Percentiles rank a stretch among this genome's conserved stretches.
Conservation (phyloP, 2,329 filamentous ascomycete genomes). For the Microcyclosporella mali region DNA sequence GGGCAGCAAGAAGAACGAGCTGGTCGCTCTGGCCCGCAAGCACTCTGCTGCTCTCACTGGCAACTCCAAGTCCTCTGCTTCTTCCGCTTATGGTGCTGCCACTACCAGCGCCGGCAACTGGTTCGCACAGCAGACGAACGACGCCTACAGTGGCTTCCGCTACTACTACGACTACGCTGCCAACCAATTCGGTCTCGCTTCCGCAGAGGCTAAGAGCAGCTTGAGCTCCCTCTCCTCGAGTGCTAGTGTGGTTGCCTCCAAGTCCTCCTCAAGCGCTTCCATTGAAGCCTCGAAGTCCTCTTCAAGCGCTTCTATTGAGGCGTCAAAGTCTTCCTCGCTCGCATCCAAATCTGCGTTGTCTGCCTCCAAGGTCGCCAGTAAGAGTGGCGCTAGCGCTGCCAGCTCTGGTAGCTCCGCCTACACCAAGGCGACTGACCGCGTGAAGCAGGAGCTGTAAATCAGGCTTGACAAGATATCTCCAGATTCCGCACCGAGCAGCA, state of each 20-base stretch:
- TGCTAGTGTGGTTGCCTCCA: conserved; percentile 27
- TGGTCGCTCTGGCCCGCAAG: conserved; percentile 83
- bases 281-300: conserved; percentile 30
- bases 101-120: conserved; percentile 60
- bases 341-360: conserved; percentile 28
- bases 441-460: conserved; percentile 43
- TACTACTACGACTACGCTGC: conserved; percentile 39
- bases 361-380: conserved; percentile 29
- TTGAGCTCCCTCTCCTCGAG: conserved; percentile 32
- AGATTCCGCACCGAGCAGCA: too few relatives aligned
- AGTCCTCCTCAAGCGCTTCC: conserved; percentile 19
- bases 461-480: too few relatives aligned
- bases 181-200: conserved; percentile 42
- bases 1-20: conserved; percentile 82
- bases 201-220: conserved; percentile 17
- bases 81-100: conserved; percentile 40
- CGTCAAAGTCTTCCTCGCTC: conserved; percentile 18
- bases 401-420: conserved; percentile 23
- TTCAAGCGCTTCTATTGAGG: conserved; percentile 27
- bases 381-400: conserved; percentile 25
- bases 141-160: conserved; percentile 37
- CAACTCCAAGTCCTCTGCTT: conserved; percentile 43
- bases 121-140: conserved; percentile 68
- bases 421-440: conserved; percentile 28
- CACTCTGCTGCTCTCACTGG: conserved; percentile 65